A percentile compares a stretch with the other conserved stretches of the same genome.
Evolutionary conservation across 371 early-diverging fungal genomes (phyloP).

Genomic region (Apophysomyces variabilis): DNA sequence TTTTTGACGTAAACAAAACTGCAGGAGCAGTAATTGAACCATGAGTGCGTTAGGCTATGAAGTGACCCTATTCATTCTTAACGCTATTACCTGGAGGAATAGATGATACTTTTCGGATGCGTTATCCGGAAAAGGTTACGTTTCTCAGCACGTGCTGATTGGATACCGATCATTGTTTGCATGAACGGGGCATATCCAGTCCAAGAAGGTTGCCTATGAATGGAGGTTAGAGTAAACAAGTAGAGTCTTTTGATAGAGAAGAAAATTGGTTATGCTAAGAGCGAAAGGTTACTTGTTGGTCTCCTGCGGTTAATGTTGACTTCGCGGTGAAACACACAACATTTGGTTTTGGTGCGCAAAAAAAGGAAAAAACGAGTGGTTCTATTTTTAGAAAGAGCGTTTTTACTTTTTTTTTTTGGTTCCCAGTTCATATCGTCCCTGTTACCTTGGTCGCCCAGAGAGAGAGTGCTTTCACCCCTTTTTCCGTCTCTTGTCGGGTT

Average conservation of each 20-base stretch:
- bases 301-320: no score
- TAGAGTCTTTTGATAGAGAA: no score
- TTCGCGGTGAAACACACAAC: background rate
- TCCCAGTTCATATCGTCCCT: constrained; percentile 8
- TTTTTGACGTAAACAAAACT: no score
- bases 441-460: background rate
- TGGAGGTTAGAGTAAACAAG: no score
- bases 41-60: no score
- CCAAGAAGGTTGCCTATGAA: no score
- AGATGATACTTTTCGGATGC: background rate
- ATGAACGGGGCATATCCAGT: background rate
- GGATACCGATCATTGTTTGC: background rate
- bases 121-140: background rate
- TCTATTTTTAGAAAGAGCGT: constrained; percentile 4
- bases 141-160: background rate
- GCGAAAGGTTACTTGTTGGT: no score
- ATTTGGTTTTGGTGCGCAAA: background rate
- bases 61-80: no score
- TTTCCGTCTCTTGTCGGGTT: constrained; percentile 14
- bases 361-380: background rate
- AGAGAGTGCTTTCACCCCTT: background rate
- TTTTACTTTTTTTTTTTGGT: background rate
- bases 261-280: no score
- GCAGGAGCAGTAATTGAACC: no score
- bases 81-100: no score